Conservation (phyloP, 2,329 filamentous ascomycete species). For the Rhytidhysteron rufulum region DNA sequence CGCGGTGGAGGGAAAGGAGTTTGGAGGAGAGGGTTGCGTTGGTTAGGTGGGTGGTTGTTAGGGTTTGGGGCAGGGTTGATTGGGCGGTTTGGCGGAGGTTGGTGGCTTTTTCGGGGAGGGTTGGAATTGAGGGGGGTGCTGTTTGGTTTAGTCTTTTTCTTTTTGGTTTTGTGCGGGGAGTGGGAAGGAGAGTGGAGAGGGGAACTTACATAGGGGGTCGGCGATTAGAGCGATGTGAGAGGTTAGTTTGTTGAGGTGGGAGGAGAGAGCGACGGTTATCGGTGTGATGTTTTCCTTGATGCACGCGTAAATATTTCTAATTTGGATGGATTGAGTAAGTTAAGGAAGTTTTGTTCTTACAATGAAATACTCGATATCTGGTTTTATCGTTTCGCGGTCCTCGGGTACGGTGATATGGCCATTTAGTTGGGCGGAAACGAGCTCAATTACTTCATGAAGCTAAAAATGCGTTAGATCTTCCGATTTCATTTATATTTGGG, state of each 20-base stretch:
- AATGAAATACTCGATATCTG: constrained; percentile 39
- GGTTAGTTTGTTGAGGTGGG: constrained; percentile 26
- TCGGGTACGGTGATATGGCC: constrained; percentile 26
- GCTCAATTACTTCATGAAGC: constrained; percentile 41
- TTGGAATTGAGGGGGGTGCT: constrained; percentile 7
- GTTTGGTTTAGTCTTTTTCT: constrained; percentile 4
- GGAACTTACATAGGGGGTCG: constrained; percentile 12
- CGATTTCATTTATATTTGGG: too few species aligned
- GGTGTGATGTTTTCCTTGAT: constrained; percentile 31
- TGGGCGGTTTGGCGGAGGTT: constrained; percentile 6
- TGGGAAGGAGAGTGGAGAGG: constrained; percentile 7
- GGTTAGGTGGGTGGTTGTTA: constrained; percentile 25
- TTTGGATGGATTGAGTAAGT: too few species aligned
- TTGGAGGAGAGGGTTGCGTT: constrained; percentile 30
- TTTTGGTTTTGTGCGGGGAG: constrained; percentile 8
- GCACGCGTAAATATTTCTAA: too few species aligned
- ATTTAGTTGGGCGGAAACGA: constrained; percentile 38
- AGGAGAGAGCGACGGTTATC: constrained; percentile 31
- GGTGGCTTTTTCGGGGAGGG: constrained; percentile 12
- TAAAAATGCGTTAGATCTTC: constrained; percentile 9
- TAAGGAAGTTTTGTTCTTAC: constrained; percentile 15
- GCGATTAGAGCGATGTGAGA: constrained; percentile 31
- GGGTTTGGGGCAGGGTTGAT: constrained; percentile 14
- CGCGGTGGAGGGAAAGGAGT: constrained; percentile 35
- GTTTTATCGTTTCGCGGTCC: constrained; percentile 38